Evolutionary conservation across 805 yeast species (phyloP), one percentile per base, ranked within the genome.

Genomic region (Spathaspora passalidarum): DNA sequence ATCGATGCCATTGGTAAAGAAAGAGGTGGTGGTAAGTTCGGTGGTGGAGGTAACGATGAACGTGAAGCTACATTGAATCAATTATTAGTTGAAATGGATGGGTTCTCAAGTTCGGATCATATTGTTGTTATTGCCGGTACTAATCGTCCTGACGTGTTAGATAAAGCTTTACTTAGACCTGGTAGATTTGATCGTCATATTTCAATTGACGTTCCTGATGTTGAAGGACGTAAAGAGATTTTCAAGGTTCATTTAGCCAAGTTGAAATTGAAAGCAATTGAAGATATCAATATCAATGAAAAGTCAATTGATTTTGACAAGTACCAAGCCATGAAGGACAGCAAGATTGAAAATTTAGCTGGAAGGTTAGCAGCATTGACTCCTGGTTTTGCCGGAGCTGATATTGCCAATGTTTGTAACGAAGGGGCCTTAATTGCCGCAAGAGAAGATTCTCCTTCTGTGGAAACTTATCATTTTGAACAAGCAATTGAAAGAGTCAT

Each of bases 351-450:
- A 21, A 79, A 76, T 46, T 74, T 89, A 55, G 82, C 88, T 42
- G 96, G 96, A 25, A 80, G 91, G 66, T 73, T 90, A 48, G 91
- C 96, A 20, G 91, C 96, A 1, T 73, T 91, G 66, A 91, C 97
- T 0, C 97, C 97, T 0, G 97, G 97, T 0, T 90, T 90, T 62
- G 82, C 96, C 6, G 97, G 97, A 62, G 97, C 97, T 21, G 97
- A 91, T 64, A 90, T 90, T 62, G 96, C 97, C 47, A 90, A 90
- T 66, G 87, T 88, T 56, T 88, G 96, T 73, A 90, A 90, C 61
- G 97, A 90, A 69, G 96, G 96, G 23, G 97, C 97, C 2, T 77
- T 90, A 55, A 85, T 88, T 59, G 97, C 97, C 11, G 97, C 97
- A 1, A 80, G 97, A 66, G 75, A 73, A 46, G 80, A 84, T 55